phyloP scores from a whole-genome alignment of 1,284 basidiomycete species.

The Mycena sp. region DNA sequence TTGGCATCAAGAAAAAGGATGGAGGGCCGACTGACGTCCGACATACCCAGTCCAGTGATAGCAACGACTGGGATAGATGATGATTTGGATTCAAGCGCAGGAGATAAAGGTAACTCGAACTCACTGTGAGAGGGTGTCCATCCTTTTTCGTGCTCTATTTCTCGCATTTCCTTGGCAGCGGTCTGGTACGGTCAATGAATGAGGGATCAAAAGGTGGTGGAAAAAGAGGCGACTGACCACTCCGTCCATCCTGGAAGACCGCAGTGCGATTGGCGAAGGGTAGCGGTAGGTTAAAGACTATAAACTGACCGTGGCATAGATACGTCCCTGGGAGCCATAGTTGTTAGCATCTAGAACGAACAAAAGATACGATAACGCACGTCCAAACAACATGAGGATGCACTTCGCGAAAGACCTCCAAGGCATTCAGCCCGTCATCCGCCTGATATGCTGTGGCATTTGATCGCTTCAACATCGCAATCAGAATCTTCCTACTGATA shows the following conservation, averaged over 20 bases:
- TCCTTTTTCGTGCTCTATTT: constrained; percentile 13
- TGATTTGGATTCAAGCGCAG: background rate
- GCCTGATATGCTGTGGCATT: constrained; percentile 22
- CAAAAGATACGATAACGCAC: background rate
- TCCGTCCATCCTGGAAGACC: constrained; percentile 24
- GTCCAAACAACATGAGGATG: constrained; percentile 26
- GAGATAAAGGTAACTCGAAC: background rate
- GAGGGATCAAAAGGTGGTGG: background rate
- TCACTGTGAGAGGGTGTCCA: constrained; percentile 20
- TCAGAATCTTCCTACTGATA: constrained; percentile 21
- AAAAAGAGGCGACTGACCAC: constrained; percentile 12
- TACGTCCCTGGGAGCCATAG: constrained; percentile 1
- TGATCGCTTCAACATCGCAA: constrained; percentile 12
- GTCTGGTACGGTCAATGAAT: constrained; percentile 8
- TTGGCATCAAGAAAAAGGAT: background rate
- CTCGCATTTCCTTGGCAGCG: constrained; percentile 22
- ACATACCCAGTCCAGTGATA: constrained; percentile 21
- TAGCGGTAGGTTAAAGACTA: background rate
- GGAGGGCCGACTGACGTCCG: constrained; percentile 8
- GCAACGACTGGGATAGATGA: constrained; percentile 13
- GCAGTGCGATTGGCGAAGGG: background rate
- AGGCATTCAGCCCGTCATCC: constrained; percentile 17
- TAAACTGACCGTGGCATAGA: constrained; percentile 26
- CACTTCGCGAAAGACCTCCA: constrained; percentile 20
- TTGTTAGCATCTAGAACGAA: background rate